phyloP scores from a whole-genome alignment of 257 asterid genomes.

The Eustoma russellianum region DNA sequence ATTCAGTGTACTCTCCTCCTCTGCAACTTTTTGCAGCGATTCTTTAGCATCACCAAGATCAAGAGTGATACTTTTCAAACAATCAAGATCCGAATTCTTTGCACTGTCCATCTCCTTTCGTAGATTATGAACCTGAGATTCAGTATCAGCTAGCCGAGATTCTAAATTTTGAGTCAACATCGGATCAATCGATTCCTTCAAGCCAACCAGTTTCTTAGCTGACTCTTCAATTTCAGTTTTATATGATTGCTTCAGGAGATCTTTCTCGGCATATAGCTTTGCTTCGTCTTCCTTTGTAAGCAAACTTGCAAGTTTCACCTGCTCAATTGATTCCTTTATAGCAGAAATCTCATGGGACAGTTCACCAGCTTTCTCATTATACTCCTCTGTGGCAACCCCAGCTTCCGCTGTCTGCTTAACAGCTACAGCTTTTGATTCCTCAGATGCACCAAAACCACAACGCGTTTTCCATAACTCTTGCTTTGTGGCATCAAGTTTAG shows the following conservation, averaged over 20 bases:
- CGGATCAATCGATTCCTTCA: constrained; percentile 53
- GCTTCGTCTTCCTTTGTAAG: constrained; percentile 54
- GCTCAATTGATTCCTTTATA: constrained; percentile 46
- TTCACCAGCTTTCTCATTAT: constrained; percentile 45
- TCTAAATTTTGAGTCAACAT: constrained; percentile 44
- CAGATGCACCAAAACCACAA: constrained; percentile 42
- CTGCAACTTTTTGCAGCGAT: constrained; percentile 57
- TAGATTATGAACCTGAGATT: constrained; percentile 44
- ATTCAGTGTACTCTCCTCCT: constrained; percentile 52
- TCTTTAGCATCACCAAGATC: constrained; percentile 82
- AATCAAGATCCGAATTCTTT: constrained; percentile 51
- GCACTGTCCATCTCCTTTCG: constrained; percentile 34
- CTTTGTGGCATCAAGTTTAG: constrained; percentile 60
- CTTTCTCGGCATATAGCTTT: constrained; percentile 38
- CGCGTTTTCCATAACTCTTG: constrained; percentile 49
- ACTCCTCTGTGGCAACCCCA: constrained; percentile 29
- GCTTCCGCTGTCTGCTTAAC: constrained; percentile 56
- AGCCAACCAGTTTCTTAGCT: constrained; percentile 31
- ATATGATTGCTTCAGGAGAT: constrained; percentile 42
- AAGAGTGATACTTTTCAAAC: constrained; percentile 48
- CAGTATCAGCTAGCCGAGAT: constrained; percentile 40
- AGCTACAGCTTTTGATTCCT: constrained; percentile 41
- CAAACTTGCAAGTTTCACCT: constrained; percentile 38
- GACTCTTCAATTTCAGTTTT: constrained; percentile 51
- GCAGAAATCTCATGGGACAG: constrained; percentile 52